Base-by-base conservation (phyloP, 139 green algal genomes). In the Pleodorina starrii region DNA sequence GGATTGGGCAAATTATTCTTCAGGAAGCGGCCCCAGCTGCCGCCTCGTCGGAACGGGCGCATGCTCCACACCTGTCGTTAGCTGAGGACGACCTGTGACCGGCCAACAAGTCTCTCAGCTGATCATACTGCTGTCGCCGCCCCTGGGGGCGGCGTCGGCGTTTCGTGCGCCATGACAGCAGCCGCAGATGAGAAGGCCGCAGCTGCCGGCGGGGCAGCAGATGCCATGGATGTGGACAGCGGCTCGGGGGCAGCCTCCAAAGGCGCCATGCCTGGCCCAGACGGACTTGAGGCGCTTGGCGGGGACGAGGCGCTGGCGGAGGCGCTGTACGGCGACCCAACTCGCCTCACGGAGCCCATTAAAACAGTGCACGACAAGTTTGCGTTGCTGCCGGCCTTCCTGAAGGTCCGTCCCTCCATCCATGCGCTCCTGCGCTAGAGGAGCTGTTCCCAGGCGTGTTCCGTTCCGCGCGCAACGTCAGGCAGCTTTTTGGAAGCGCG, bases 281-380 rank as follows among this genome's bases (percentile, higher is more conserved):
- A 42, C 25, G 68, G 66, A 0, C 21, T 81, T 74, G 66, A 51
- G 21, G 84, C 69, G 1, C 12, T 72, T 4, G 69, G 38, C 1
- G 69, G 69, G 95, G 75, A 98, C 96, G 86, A 94, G 66, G 93
- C 95, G 96, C 60, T 93, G 44, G 79, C 91, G 35, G 88, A 93
- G 11, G 46, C 74, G 11, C 81, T 96, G 44, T 51, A 60, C 5
- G 71, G 57, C 5, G 96, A 98, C 50, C 95, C 94, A 19, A 81
- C 54, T 14, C 94, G 95, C 85, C 93, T 98, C 0, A 97, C 94
- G 23, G 71, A 84, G 60, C 97, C 97, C 3, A 96, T 99, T 71
- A 97, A 97, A 83, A 94, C 77, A 0, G 87, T 98, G 1, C 87
- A 98, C 72, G 97, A 99, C 93, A 99, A 99, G 85, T 99, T 98